A percentile compares a stretch with the other conserved stretches of the same genome.
These are phyloP conservation scores for Neurospora sp. DNA, from an alignment of 495 filamentous ascomycete species.

Conservation along the genomic window DNA sequence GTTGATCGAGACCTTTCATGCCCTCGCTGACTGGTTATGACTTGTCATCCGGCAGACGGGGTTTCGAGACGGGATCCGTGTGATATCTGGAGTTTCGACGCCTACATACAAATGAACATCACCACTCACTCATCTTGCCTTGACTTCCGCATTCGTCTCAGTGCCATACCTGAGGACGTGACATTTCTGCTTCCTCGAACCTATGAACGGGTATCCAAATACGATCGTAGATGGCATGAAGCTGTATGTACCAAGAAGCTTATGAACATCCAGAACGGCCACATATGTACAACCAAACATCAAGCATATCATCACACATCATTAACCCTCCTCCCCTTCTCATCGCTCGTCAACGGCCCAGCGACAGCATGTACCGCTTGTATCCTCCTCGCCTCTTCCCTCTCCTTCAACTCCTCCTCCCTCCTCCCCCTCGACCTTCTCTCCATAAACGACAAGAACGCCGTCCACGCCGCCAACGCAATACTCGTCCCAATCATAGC, in stretches of 20 bases:
- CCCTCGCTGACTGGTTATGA: background rate
- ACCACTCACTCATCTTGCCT: background rate
- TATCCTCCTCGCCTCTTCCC: background rate
- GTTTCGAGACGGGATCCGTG: background rate
- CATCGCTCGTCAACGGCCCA: background rate
- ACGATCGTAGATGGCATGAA: background rate
- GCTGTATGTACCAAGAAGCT: background rate
- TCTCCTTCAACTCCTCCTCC: background rate
- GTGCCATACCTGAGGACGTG: background rate
- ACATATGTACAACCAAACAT: background rate
- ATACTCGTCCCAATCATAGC: constrained; percentile 48
- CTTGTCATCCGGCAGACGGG: background rate
- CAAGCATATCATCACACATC: background rate
- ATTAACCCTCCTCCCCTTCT: background rate
- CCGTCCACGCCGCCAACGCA: constrained; percentile 42
- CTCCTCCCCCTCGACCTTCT: constrained; percentile 20
- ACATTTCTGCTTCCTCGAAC: background rate
- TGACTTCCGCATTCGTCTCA: background rate
- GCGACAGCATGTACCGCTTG: background rate
- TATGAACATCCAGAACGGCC: no score
- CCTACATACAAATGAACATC: background rate
- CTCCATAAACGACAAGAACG: constrained; percentile 30
- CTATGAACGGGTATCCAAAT: background rate
- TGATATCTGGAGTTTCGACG: background rate
- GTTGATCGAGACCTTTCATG: background rate